Evolutionary conservation across 108 stramenopile species (phyloP).

Genomic region (Nitzschia sp.): DNA sequence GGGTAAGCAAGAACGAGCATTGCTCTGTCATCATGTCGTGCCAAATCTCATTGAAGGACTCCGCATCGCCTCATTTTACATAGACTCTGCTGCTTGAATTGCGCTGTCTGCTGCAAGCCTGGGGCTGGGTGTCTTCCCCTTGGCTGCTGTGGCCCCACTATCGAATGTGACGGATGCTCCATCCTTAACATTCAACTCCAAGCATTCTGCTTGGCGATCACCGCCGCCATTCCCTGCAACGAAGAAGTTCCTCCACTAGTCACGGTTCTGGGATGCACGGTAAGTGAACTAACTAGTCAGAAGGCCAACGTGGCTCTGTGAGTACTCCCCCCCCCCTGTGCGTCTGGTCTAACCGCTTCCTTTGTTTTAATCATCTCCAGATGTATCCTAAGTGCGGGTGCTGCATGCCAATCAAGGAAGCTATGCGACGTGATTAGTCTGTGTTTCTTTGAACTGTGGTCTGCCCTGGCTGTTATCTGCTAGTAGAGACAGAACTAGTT

Average conservation of each 20-base stretch:
- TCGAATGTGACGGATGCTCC: constrained; percentile 53
- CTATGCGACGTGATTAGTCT: constrained; percentile 22
- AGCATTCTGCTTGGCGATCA: constrained; percentile 58
- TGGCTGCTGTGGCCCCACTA: constrained; percentile 39
- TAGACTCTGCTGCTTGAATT: constrained; percentile 50
- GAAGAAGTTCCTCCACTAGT: constrained; percentile 73
- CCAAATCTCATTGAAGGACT: too few species aligned
- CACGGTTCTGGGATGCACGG: constrained; percentile 54
- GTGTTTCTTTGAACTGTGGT: too few species aligned
- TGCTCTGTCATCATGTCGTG: too few species aligned
- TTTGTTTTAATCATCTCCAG: background rate
- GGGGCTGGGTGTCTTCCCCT: constrained; percentile 47
- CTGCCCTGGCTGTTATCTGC: too few species aligned
- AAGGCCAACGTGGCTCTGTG: too few species aligned
- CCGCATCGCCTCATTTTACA: too few species aligned
- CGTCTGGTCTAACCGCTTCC: too few species aligned
- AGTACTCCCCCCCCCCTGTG: too few species aligned
- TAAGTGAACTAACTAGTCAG: background rate
- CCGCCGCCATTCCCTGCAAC: constrained; percentile 75
- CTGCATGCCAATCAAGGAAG: constrained; percentile 42
- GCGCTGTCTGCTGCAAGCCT: constrained; percentile 71
- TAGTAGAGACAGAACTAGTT: too few species aligned
- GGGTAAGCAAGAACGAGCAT: constrained; percentile 22
- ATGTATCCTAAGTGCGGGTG: constrained; percentile 66
- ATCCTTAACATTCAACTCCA: constrained; percentile 61